Conservation (phyloP, 208 protist species). For the Plasmodiophora brassicae region DNA sequence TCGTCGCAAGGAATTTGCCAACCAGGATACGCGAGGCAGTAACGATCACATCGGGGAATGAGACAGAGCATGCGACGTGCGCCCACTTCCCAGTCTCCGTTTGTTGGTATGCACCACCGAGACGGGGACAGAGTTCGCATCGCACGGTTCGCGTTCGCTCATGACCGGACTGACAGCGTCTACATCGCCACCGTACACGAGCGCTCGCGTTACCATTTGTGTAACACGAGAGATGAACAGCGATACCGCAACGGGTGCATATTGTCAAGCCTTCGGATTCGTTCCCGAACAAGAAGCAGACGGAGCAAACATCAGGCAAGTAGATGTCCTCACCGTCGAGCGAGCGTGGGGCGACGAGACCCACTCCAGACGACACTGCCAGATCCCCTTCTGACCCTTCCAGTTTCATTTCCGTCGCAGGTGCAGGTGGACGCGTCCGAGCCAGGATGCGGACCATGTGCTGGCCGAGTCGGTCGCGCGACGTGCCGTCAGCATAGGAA, state of each 20-base stretch:
- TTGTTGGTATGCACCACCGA: background rate
- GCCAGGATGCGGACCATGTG: background rate
- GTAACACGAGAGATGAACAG: background rate
- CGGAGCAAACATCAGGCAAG: background rate
- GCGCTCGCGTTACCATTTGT: background rate
- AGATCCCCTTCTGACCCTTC: no score
- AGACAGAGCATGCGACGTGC: no score
- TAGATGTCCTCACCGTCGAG: slow-evolving; percentile 11
- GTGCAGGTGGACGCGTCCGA: background rate
- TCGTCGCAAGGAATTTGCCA: no score
- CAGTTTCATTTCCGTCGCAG: no score
- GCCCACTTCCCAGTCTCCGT: background rate
- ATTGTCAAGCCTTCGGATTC: background rate
- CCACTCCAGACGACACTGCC: background rate
- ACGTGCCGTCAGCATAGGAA: background rate
- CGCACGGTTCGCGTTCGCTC: background rate
- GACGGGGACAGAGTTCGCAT: background rate
- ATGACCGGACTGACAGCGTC: background rate
- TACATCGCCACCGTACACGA: background rate
- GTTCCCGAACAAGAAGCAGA: background rate
- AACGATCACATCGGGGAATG: no score
- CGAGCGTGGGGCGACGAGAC: background rate
- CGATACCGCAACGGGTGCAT: background rate
- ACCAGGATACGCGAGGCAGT: background rate
- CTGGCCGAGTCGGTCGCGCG: background rate